Evolutionary conservation across 1,284 basidiomycete genomes (phyloP), one percentile per base, ranked within the genome.

Genomic region (Macrocybe sp.): DNA sequence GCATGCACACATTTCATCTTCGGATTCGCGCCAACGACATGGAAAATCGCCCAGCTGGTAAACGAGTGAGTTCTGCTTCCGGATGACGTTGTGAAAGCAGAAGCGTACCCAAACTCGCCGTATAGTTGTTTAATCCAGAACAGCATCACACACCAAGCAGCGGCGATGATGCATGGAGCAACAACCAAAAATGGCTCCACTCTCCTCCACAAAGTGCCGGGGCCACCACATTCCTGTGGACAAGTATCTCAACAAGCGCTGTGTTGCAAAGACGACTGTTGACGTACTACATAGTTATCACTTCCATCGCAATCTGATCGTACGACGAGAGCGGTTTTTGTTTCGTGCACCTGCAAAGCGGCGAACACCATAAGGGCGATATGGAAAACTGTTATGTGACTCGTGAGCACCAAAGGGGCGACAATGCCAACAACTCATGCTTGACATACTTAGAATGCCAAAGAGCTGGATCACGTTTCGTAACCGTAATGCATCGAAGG

Each of bases 1-100:
- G 39, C 11, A 46, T 37, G 69, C 80, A 50, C 54, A 89, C 87
- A 78, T 68, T 90, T 91, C 76, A 88, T 81, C 54, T 75, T 82
- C 4, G 83, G 83, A 55, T 86, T 86, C 30, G 86, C 87, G 34
- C 89, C 89, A 22, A 92, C 87, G 34, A 88, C 79, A 58, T 89
- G 88, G 70, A 91, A 90, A 59, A 91, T 85, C 36, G 87, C 87
- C 88, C 88, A 90, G 44, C 88, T 83, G 51, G 7, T 36, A 16
- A 35, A 35, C 49, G 53, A 63, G 12, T 58, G 40, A 29, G 45
- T 33, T 57, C 41, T 9, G 30, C 3, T n/a, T 28, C 29, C 30
- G 32, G 8, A 34, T 10, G 38, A 11, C 39, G 39, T 22, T 22
- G 11, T 38, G 44, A 47, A 5, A 44, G 40, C 31, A 35, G 7